These are phyloP conservation scores for Brasenia schreberi DNA, from an alignment of 164 flowering plant genomes.

Conservation along the genomic window DNA sequence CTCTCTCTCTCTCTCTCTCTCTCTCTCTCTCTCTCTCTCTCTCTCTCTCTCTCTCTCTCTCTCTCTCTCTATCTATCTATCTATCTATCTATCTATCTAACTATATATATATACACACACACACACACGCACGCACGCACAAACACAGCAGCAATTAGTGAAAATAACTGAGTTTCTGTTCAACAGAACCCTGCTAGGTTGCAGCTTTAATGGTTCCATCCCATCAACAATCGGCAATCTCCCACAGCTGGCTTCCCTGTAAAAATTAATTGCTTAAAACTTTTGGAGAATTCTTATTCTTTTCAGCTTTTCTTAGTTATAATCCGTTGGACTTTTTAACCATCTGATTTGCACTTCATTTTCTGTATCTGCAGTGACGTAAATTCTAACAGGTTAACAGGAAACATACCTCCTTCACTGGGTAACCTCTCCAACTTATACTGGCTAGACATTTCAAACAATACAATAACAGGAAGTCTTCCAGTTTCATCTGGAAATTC, in stretches of 20 bases:
- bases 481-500: slow-evolving; percentile 15
- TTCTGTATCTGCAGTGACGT: slow-evolving; percentile 8
- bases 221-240: background rate
- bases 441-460: slow-evolving; percentile 19
- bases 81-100: no score
- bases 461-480: slow-evolving; percentile 16
- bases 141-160: background rate
- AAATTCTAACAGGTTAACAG: slow-evolving; percentile 15
- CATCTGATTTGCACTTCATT: background rate
- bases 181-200: background rate
- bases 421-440: slow-evolving; percentile 15
- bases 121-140: no score
- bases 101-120: no score
- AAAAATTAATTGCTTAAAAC: no score
- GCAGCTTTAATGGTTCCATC: background rate
- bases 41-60: no score
- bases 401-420: slow-evolving; percentile 15
- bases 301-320: no score
- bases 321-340: background rate
- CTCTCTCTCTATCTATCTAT: no score
- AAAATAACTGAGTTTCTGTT: background rate
- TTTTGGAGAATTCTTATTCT: no score
- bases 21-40: no score
- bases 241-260: background rate
- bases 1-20: no score